Base-by-base conservation (phyloP, 164 flowering plant genomes). In the Vitis rotundifolia region DNA sequence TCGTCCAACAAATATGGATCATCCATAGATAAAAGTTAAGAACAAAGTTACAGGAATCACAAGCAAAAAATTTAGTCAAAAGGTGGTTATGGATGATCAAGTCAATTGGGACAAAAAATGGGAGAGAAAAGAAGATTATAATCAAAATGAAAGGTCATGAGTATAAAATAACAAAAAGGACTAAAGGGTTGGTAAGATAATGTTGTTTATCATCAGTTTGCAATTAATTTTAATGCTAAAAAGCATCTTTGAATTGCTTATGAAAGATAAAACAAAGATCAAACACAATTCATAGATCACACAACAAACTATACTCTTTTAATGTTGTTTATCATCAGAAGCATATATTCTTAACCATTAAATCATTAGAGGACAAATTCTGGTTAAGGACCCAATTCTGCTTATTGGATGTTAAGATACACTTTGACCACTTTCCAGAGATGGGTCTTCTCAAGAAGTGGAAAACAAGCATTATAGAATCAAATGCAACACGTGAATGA, bases 331-430 rank as follows among this genome's bases (percentile, higher is more conserved):
- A 37, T 37, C 7, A 37, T 57, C 18, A 55, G 62, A 68, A 68
- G 71, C 56, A 73, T 67, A 63, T 18, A 73, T 63, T 68, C 71
- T 61, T 65, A 49, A 62, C 68, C 67, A 48, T 63, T 5, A 31
- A 68, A 53, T 5, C 28, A 52, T 2, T 9, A 18, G 19, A 50
- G 75, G 31, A 72, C 37, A 29, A 47, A 22, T 72, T 66, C 74
- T 26, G 15, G 28, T 52, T 22, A 56, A 31, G 44, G 44, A 31
- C 5, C 44, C 7, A 31, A 31, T 31, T 37, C 6, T 37, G 44
- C 5, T 37, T 0, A 5, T 37, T 37, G 44, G 44, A 37, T 37
- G 44, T 37, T 37, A 37, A 37, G 44, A 37, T 37, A n/a, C n/a
- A 53, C 56, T 53, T 53, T 2, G 14, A n/a, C 14, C 56, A 14